Evolutionary conservation across 164 flowering plant species (phyloP).

Genomic region (Magnolia kwangsiensis): DNA sequence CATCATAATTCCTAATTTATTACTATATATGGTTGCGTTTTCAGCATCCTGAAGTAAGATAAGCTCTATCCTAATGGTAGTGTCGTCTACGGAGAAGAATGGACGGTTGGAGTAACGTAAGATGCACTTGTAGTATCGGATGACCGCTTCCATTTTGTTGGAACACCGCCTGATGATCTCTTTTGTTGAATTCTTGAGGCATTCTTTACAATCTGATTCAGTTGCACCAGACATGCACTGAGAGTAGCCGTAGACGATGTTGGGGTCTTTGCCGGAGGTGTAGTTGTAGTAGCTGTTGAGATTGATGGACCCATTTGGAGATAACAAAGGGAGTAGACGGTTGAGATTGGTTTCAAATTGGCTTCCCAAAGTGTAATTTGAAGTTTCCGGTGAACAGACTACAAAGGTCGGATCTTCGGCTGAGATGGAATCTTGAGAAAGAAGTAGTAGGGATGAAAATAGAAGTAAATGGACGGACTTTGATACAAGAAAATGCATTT

Average conservation of each 20-base stretch:
- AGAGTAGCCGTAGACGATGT: slow-evolving; percentile 25
- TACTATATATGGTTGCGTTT: slow-evolving; percentile 20
- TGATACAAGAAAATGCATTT: too few relatives aligned
- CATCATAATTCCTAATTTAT: slow-evolving; percentile 12
- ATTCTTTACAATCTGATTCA: slow-evolving; percentile 8
- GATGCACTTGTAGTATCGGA: slow-evolving; percentile 34
- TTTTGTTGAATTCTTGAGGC: slow-evolving; percentile 14
- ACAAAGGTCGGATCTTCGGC: too few relatives aligned
- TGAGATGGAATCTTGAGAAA: too few relatives aligned
- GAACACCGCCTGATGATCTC: slow-evolving; percentile 20
- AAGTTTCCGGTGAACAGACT: too few relatives aligned
- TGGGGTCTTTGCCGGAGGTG: slow-evolving; percentile 14
- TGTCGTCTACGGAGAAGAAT: slow-evolving; percentile 11
- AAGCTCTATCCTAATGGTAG: too few relatives aligned
- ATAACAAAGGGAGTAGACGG: slow-evolving; percentile 9
- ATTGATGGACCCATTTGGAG: slow-evolving; percentile 13
- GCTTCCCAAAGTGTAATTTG: too few relatives aligned
- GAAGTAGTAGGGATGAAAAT: too few relatives aligned
- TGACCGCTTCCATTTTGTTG: slow-evolving; percentile 14
- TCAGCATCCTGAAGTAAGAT: not conserved
- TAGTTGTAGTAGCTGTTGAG: slow-evolving; percentile 14
- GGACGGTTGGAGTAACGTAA: slow-evolving; percentile 25
- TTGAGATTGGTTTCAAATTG: slow-evolving; percentile 14
- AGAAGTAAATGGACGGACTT: too few relatives aligned
- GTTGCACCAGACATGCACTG: slow-evolving; percentile 25